Evolutionary conservation across 495 filamentous ascomycete genomes (phyloP).

Genomic region (Evansstolkia leycettana): DNA sequence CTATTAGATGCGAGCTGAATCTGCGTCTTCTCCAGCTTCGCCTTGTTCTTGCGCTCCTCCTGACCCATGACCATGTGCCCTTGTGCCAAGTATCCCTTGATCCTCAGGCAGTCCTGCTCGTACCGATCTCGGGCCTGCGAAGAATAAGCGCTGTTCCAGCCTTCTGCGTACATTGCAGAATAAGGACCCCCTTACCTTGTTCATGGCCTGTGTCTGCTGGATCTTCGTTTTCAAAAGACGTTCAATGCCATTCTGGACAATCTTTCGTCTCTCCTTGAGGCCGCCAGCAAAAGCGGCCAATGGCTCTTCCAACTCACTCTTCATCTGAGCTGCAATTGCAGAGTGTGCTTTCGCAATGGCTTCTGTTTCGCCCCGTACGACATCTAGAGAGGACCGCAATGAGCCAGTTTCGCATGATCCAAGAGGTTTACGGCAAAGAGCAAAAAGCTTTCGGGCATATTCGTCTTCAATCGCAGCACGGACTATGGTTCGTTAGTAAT

Average conservation of each 20-base stretch:
- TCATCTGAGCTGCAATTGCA: constrained; percentile 85
- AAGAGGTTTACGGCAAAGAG: constrained; percentile 76
- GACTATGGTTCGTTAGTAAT: constrained; percentile 35
- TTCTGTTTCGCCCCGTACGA: constrained; percentile 83
- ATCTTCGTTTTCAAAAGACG: constrained; percentile 86
- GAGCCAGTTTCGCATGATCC: constrained; percentile 84
- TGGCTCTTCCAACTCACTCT: constrained; percentile 92
- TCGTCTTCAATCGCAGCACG: constrained; percentile 94
- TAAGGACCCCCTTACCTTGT: constrained; percentile 51
- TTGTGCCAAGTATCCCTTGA: constrained; percentile 96
- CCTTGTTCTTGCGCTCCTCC: constrained; percentile 97
- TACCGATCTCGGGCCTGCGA: constrained; percentile 75
- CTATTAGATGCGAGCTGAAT: constrained; percentile 84
- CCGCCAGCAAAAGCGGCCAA: constrained; percentile 82
- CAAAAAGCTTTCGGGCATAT: constrained; percentile 82
- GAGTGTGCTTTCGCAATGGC: constrained; percentile 88
- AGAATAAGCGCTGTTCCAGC: constrained; percentile 14
- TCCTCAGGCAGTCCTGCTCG: constrained; percentile 94
- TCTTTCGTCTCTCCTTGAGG: constrained; percentile 91
- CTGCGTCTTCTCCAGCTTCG: constrained; percentile 96
- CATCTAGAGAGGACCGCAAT: constrained; percentile 71
- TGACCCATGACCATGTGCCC: constrained; percentile 99
- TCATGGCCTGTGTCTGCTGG: constrained; percentile 79
- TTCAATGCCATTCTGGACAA: constrained; percentile 85
- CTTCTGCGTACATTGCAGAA: background rate